Base-by-base conservation (phyloP, 2,329 filamentous ascomycete genomes). In the Gyromitra esculenta region DNA sequence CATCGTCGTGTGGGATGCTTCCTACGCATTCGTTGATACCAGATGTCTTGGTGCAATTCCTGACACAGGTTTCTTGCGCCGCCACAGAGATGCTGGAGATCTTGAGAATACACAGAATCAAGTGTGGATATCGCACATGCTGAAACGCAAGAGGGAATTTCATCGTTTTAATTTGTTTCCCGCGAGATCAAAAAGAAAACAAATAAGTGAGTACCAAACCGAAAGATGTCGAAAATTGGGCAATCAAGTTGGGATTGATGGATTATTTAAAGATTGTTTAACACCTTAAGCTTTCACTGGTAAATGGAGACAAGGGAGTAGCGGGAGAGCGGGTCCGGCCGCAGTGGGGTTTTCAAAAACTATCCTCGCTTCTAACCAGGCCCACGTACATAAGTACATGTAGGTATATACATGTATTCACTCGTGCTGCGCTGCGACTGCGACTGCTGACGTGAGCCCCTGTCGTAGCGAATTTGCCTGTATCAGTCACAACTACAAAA, bases 1-100 rank as follows among this genome's bases (percentile, higher is more conserved):
- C 31, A 2, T 65, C 64, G 45, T 68, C 48, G 41, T 77, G 75
- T n/a, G 75, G 75, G 21, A 59, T 77, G 6, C n/a, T 18, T 18
- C 75, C 75, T 21, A 50, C 15, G n/a, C 75, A 77, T 68, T 69
- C 18, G 35, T 77, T 77, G 70, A 66, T 75, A 21, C 75, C 71
- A 0, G 75, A 69, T 15, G 2, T 18, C 25, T 59, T 56, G 35
- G 75, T 77, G 63, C 75, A 77, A 25, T 59, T 43, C 21, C 35
- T 75, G 37, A 77, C 64, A 25, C 75, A 77, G 21, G 4, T 52
- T 65, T 77, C 75, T 48, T 77, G 75, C 15, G 70, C 70, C 35
- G 43, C 45, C 5, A 52, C 64, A 37, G 64, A 56, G 25, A 63
- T n/a, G 5, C 35, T 52, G 50, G 39, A 50, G n/a, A 57, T 8